Evolutionary conservation across 805 yeast genomes (phyloP).

Genomic region (Teunomyces cretensis): DNA sequence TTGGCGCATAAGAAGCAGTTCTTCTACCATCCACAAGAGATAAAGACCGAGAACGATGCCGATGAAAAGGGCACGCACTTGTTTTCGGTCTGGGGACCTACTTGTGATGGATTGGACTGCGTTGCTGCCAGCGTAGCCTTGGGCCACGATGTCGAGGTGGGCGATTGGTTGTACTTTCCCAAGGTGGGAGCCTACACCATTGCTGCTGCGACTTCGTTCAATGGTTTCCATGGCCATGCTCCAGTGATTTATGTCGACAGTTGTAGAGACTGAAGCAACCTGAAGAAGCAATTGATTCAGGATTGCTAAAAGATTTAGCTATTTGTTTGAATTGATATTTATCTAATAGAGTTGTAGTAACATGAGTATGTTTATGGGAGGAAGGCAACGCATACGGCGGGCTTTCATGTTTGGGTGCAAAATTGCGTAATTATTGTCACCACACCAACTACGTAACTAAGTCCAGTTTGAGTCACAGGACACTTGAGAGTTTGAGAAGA

Average conservation of each 20-base stretch:
- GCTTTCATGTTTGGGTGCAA: too few relatives aligned
- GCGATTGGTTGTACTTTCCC: constrained; percentile 90
- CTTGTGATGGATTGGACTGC: constrained; percentile 95
- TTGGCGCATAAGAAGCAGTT: constrained; percentile 54
- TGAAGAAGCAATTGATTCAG: too few relatives aligned
- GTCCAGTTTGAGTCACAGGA: too few relatives aligned
- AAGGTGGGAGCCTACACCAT: constrained; percentile 89
- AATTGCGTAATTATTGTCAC: too few relatives aligned
- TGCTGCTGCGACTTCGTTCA: constrained; percentile 89
- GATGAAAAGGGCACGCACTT: constrained; percentile 26
- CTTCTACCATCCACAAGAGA: constrained; percentile 28
- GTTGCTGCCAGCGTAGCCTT: constrained; percentile 54
- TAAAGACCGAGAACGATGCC: constrained; percentile 8
- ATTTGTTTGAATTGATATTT: too few relatives aligned
- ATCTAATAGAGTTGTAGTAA: too few relatives aligned
- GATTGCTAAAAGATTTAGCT: too few relatives aligned
- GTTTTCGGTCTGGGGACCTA: constrained; percentile 95
- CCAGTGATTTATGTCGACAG: constrained; percentile 57
- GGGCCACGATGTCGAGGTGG: constrained; percentile 64
- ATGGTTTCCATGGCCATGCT: constrained; percentile 72
- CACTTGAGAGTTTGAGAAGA: too few relatives aligned
- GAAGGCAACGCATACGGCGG: too few relatives aligned
- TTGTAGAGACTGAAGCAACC: too few relatives aligned
- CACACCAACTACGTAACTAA: too few relatives aligned
- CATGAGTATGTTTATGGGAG: too few relatives aligned